A percentile compares a stretch with the other conserved stretches of the same genome.
Evolutionary conservation across 306 rosid genomes (phyloP).

Genomic region (Cyamopsis tetragonoloba): DNA sequence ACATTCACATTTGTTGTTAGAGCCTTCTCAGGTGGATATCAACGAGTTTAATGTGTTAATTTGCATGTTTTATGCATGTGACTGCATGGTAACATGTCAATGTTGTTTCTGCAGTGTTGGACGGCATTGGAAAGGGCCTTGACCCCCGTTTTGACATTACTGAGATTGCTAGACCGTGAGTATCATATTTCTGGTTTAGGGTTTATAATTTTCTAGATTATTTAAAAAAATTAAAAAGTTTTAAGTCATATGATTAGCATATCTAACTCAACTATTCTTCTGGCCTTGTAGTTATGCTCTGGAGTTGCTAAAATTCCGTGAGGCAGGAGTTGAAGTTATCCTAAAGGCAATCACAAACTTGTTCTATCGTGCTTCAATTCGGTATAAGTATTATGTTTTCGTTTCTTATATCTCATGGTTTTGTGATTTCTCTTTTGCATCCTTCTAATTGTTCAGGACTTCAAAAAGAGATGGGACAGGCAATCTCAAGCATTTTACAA

Average conservation of each 20-base stretch:
- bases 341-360: slow-evolving; percentile 52
- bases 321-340: slow-evolving; percentile 94
- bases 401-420: slow-evolving; percentile 34
- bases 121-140: slow-evolving; percentile 99
- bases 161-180: slow-evolving; percentile 99
- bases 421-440: too few relatives aligned
- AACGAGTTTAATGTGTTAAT: slow-evolving; percentile 7
- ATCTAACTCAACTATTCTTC: slow-evolving; percentile 30
- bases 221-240: background rate
- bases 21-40: slow-evolving; percentile 86
- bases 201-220: background rate
- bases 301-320: slow-evolving; percentile 90
- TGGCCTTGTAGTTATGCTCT: slow-evolving; percentile 74
- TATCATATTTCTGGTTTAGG: slow-evolving; percentile 21
- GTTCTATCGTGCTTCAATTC: slow-evolving; percentile 13
- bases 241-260: slow-evolving; percentile 13
- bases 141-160: slow-evolving; percentile 98
- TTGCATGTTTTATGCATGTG: slow-evolving; percentile 20
- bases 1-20: slow-evolving; percentile 99
- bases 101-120: slow-evolving; percentile 59
- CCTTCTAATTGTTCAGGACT: slow-evolving; percentile 55
- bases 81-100: slow-evolving; percentile 7
- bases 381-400: slow-evolving; percentile 16
- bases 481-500: slow-evolving; percentile 87
- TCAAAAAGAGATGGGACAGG: slow-evolving; percentile 84